These are phyloP conservation scores for Hippophae tibetana DNA, from an alignment of 306 rosid species.

Conservation along the genomic window DNA sequence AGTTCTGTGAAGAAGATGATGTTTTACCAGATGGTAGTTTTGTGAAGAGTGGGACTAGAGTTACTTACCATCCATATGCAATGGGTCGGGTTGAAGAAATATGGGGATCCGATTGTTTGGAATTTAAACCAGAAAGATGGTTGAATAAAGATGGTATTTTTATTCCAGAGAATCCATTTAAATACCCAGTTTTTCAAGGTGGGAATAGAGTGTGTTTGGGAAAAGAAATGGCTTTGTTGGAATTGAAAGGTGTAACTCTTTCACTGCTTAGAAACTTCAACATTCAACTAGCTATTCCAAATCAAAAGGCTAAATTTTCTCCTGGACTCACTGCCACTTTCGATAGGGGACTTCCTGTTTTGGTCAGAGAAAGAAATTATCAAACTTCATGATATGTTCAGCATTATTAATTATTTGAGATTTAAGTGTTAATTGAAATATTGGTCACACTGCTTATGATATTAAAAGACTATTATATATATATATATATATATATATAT, in stretches of 20 bases:
- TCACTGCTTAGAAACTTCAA: constrained; percentile 38
- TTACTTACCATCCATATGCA: constrained; percentile 81
- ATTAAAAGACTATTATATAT: no score
- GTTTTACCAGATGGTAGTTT: constrained; percentile 75
- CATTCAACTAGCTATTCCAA: constrained; percentile 23
- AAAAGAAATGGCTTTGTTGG: constrained; percentile 62
- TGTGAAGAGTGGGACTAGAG: constrained; percentile 55
- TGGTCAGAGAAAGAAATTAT: constrained; percentile 26
- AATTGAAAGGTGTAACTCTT: constrained; percentile 39
- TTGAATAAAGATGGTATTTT: constrained; percentile 34
- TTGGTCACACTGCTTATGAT: no score
- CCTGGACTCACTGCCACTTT: constrained; percentile 71
- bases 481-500: no score
- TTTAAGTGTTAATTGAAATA: no score
- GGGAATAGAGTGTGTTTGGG: constrained; percentile 85
- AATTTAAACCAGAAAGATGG: constrained; percentile 80
- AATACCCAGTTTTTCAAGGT: constrained; percentile 80
- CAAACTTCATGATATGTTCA: no score
- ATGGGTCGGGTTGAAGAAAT: constrained; percentile 87
- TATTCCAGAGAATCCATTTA: constrained; percentile 35
- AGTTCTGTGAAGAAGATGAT: constrained; percentile 57
- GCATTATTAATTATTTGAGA: no score
- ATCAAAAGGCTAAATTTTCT: constrained; percentile 29
- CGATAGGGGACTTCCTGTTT: constrained; percentile 61
- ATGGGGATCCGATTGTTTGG: constrained; percentile 65